A percentile compares a stretch with the other conserved stretches of the same genome.
Evolutionary conservation across 345 rosid genomes (phyloP).

Genomic region (Eucalyptus pauciflora): DNA sequence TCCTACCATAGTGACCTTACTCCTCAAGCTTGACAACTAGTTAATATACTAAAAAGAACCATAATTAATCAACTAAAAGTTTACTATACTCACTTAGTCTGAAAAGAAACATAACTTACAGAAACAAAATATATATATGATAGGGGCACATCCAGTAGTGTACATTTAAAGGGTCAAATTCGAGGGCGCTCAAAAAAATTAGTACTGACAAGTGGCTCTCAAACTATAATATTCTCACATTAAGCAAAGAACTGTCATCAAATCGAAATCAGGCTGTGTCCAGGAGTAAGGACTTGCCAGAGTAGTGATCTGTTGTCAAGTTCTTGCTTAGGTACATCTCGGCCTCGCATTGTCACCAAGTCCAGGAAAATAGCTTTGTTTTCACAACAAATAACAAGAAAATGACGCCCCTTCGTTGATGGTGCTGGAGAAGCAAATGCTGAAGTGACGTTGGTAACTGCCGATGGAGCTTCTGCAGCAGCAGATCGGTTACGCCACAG

Average conservation of each 20-base stretch:
- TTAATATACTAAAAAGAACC: not conserved
- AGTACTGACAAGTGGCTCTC: not conserved
- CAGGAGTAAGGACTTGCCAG: constrained; percentile 30
- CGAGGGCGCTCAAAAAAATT: not conserved
- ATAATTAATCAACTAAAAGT: not conserved
- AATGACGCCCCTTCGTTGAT: constrained; percentile 90
- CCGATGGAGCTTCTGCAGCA: constrained; percentile 93
- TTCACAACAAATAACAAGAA: constrained; percentile 92
- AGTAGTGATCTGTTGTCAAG: constrained; percentile 90
- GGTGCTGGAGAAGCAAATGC: constrained; percentile 79
- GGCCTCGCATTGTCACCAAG: constrained; percentile 96
- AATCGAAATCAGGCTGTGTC: not conserved
- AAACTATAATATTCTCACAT: not conserved
- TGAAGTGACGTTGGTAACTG: constrained; percentile 72
- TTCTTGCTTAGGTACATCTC: constrained; percentile 94
- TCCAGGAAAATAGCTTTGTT: constrained; percentile 95
- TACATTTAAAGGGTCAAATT: not conserved
- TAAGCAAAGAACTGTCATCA: not conserved
- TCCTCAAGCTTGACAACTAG: not conserved
- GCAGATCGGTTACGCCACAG: constrained; percentile 88
- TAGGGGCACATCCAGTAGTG: not conserved
- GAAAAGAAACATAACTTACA: not conserved
- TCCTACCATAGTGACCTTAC: not conserved
- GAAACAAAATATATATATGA: not conserved
- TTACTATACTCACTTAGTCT: not conserved